Base-by-base conservation (phyloP, 2,329 filamentous ascomycete species). In the Penicillium olsonii region DNA sequence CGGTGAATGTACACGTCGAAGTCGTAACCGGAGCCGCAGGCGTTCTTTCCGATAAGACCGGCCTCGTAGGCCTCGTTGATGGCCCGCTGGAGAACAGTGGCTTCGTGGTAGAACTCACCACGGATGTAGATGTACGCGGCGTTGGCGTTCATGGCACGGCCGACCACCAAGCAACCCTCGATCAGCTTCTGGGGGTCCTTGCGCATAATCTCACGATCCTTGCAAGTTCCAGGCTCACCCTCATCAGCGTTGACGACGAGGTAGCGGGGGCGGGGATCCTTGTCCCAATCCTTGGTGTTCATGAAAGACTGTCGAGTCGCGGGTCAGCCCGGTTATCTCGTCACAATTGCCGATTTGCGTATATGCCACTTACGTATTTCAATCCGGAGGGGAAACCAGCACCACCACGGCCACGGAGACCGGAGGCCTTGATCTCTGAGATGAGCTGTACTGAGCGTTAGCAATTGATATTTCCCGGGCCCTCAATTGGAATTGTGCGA, bases 271-370 rank as follows among this genome's bases (percentile, higher is more conserved):
- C 95, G 95, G 65, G 75, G 87, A 73, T 97, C 94, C 78, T 99
- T 95, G 67, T 99, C 92, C 94, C 94, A 99, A 66, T 91, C 94
- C 78, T 96, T 96, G 81, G 92, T 92, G 82, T 99, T 99, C 94
- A 99, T 99, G 76, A 99, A 99, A 42, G 92, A 96, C 91, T 95
- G 67, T 57, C 42, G 66, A 65, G 20, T 33, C 42, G 37, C 26
- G 34, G 24, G 18, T 46, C 20, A 44, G 45, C 38, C 42, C 37
- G 47, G 50, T 49, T 37, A 33, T 34, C 53, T 46, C 60, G 31
- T 56, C 53, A 45, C 38, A 37, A 10, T 45, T 17, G 37, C 35
- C 15, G 39, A 40, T 48, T 20, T 38, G 48, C 43, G n/a, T 29
- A n/a, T 42, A 52, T 48, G 61, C 29, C 47, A 79, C 85, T 63